A percentile compares a stretch with the other conserved stretches of the same genome.
Conservation (phyloP, 768 basidiomycete genomes). For the Gelatoporia subvermispora region DNA sequence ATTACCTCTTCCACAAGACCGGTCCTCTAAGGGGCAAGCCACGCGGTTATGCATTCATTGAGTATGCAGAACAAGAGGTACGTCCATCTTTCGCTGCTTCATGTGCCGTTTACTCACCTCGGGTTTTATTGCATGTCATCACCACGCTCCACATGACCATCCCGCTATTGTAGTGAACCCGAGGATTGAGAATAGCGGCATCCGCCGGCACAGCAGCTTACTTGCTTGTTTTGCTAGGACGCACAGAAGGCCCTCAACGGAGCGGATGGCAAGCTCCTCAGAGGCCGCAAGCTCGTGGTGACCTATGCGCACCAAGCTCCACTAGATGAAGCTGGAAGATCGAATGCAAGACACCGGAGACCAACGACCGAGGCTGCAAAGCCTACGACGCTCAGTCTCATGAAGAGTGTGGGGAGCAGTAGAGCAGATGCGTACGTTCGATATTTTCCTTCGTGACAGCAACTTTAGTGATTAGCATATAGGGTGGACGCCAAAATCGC, state of each 20-base stretch:
- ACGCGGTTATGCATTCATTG: slow-evolving; percentile 91
- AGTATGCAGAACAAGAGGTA: slow-evolving; percentile 77
- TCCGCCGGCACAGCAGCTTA: neutral
- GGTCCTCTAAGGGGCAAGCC: slow-evolving; percentile 91
- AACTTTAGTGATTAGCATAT: neutral
- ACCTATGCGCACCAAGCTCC: slow-evolving; percentile 89
- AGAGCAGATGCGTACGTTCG: slow-evolving; percentile 41
- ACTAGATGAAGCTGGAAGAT: slow-evolving; percentile 21
- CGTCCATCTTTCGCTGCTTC: slow-evolving; percentile 32
- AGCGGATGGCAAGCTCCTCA: slow-evolving; percentile 74
- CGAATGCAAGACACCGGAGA: slow-evolving; percentile 29
- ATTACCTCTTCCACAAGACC: slow-evolving; percentile 93
- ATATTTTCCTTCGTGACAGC: neutral
- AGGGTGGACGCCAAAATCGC: slow-evolving; percentile 90
- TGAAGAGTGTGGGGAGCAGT: slow-evolving; percentile 62
- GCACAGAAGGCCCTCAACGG: slow-evolving; percentile 70
- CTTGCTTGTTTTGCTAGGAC: slow-evolving; percentile 50
- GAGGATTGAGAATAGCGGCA: slow-evolving; percentile 13
- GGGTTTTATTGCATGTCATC: slow-evolving; percentile 32
- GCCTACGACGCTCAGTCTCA: slow-evolving; percentile 83
- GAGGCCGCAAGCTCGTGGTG: slow-evolving; percentile 87
- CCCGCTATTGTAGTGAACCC: slow-evolving; percentile 13
- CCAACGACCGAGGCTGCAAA: slow-evolving; percentile 52
- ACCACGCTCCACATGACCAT: slow-evolving; percentile 4
- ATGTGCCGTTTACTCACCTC: slow-evolving; percentile 41